phyloP scores from a whole-genome alignment of 176 grass and related monocot genomes.

The Bolboschoenus planiculmis region DNA sequence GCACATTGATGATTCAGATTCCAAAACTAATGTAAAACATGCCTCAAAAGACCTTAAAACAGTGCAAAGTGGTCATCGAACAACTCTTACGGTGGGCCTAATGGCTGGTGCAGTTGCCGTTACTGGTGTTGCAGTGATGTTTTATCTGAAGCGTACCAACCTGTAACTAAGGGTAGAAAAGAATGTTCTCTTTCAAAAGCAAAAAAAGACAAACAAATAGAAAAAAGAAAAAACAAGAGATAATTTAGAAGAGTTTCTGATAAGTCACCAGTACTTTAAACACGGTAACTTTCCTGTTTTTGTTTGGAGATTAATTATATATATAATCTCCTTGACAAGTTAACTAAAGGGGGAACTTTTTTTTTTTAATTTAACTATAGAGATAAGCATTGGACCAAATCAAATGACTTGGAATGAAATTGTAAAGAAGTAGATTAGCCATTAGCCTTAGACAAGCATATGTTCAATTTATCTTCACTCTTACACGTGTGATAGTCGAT shows the following conservation, averaged over 20 bases:
- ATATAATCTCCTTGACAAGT: neutral
- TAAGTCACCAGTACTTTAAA: neutral
- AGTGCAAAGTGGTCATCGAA: conserved; percentile 9
- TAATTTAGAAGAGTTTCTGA: neutral
- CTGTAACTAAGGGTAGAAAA: conserved; percentile 37
- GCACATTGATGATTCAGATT: conserved; percentile 41
- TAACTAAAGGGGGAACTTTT: neutral
- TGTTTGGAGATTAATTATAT: conserved; percentile 12
- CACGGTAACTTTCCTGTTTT: neutral
- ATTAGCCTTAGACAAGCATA: neutral
- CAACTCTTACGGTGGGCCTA: conserved; percentile 42
- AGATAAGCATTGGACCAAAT: neutral
- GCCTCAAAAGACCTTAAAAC: conserved; percentile 29
- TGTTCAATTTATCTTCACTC: neutral
- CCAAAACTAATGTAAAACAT: conserved; percentile 29
- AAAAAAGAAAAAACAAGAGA: neutral
- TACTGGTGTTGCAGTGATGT: conserved; percentile 47
- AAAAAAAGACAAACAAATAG: neutral
- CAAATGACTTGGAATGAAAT: conserved; percentile 10
- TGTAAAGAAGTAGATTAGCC: conserved; percentile 4
- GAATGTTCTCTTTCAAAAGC: neutral
- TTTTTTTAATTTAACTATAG: conserved; percentile 1
- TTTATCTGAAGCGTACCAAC: conserved; percentile 76
- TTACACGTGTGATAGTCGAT: no score
- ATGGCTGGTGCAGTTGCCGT: conserved; percentile 45